Conservation (phyloP, 2,329 filamentous ascomycete genomes). For the Fusarium falciforme region DNA sequence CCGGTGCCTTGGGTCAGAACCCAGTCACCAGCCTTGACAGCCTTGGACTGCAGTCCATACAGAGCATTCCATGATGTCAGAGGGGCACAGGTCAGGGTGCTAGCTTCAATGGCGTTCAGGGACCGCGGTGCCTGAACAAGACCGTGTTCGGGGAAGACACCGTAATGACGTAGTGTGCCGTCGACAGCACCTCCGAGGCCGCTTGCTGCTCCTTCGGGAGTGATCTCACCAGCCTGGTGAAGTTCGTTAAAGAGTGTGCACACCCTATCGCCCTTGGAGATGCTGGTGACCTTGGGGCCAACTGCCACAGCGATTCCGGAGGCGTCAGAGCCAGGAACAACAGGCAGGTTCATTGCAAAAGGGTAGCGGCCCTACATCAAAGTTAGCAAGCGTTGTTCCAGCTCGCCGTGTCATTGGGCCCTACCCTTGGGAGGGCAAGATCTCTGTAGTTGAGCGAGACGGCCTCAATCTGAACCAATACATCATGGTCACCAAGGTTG, state of each 20-base stretch:
- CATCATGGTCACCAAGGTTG: not conserved
- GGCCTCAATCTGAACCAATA: not conserved
- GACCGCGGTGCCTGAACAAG: slow-evolving; percentile 68
- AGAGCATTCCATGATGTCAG: slow-evolving; percentile 69
- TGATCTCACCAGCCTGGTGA: not conserved
- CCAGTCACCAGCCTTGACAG: slow-evolving; percentile 47
- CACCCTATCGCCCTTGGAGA: not conserved
- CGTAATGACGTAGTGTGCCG: slow-evolving; percentile 47
- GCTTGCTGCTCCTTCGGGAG: not conserved
- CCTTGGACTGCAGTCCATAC: slow-evolving; percentile 56
- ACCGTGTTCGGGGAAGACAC: slow-evolving; percentile 59
- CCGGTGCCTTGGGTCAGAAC: slow-evolving; percentile 57
- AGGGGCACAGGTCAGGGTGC: slow-evolving; percentile 63
- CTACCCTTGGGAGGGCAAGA: not conserved
- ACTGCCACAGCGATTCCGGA: not conserved
- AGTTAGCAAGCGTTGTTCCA: not conserved
- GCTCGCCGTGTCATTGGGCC: not conserved
- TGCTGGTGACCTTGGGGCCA: not conserved
- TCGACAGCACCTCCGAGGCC: slow-evolving; percentile 43
- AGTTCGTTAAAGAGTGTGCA: not conserved
- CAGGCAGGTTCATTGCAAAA: not conserved
- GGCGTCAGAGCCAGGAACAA: not conserved
- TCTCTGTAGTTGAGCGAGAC: not conserved
- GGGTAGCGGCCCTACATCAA: not conserved
- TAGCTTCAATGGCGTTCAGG: slow-evolving; percentile 58